Evolutionary conservation across 352 stramenopile species (phyloP), one percentile per base, ranked within the genome.

Genomic region (Phytophthora sp.): DNA sequence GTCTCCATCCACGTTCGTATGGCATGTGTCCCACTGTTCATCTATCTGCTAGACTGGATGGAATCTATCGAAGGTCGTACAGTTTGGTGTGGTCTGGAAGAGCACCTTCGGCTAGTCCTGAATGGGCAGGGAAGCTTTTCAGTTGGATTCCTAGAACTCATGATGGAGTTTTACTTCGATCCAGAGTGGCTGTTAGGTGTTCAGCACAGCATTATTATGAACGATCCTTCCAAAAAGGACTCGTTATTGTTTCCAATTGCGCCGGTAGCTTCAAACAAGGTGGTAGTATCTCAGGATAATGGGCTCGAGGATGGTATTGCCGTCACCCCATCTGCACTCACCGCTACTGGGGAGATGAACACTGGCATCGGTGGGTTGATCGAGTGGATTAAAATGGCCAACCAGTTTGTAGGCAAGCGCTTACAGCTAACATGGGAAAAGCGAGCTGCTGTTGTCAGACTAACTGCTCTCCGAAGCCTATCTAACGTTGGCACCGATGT

Each of bases 91-190:
- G 86, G 84, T n/a, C 59, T 94, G 2, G 86, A 94, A 59, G 86
- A 94, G 24, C 75, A 92, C 48, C 54, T 94, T 20, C 79, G 82
- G 15, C 62, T 82, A 44, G 78, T 91, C 17, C 26, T 91, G n/a
- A 90, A 89, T 20, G 81, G 81, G n/a, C 77, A 93, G 48, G 72
- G 81, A 21, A 89, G 59, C 42, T 89, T 89, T 30, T 90, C 82
- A 2, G 59, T 76, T 18, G 82, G 82, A 0, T 92, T 94, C 37
- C 46, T 91, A 13, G 83, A 94, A 56, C 76, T 94, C 20, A 92
- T 93, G 84, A 89, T 92, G 74, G 84, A 94, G 54, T 89, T 92
- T 50, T 91, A 91, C 60, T 91, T 91, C 35, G 81, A 95, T 45
- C 83, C 82, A 17, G 58, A 53, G 3, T 87, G 69, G 35, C 54